phyloP scores from a whole-genome alignment of 106 monocot genomes.

The Acorus gramineus region DNA sequence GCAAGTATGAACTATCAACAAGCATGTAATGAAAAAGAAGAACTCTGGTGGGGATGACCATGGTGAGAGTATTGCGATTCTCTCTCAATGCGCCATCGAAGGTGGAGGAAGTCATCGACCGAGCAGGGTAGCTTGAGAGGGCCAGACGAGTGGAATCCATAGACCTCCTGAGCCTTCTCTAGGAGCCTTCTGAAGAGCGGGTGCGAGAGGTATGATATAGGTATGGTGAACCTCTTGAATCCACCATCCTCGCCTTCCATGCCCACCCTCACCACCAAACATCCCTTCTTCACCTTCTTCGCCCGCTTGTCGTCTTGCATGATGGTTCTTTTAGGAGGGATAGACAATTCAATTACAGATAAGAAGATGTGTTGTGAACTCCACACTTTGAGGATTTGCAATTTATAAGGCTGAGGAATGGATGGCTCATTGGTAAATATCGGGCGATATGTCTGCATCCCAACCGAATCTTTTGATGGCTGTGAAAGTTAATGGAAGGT shows the following conservation, averaged over 20 bases:
- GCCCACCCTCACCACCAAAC: slow-evolving; percentile 27
- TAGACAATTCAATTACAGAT: too few relatives aligned
- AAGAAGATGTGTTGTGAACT: too few relatives aligned
- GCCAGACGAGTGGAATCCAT: slow-evolving; percentile 27
- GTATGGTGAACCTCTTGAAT: slow-evolving; percentile 22
- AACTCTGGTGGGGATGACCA: background rate
- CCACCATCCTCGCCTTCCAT: slow-evolving; percentile 5
- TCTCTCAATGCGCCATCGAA: slow-evolving; percentile 26
- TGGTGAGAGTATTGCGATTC: background rate
- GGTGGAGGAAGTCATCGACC: slow-evolving; percentile 30
- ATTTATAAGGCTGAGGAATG: too few relatives aligned
- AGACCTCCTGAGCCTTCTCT: slow-evolving; percentile 30
- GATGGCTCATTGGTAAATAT: too few relatives aligned
- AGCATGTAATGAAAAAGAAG: background rate
- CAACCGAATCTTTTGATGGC: too few relatives aligned
- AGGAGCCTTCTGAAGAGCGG: slow-evolving; percentile 27
- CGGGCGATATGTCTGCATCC: too few relatives aligned
- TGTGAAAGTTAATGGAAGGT: too few relatives aligned
- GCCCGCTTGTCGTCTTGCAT: too few relatives aligned
- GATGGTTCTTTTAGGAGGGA: too few relatives aligned
- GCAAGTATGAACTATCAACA: slow-evolving; percentile 10
- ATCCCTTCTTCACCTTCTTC: slow-evolving; percentile 47
- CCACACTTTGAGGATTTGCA: too few relatives aligned
- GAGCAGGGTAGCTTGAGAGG: slow-evolving; percentile 40
- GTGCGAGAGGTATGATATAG: slow-evolving; percentile 38